Base-by-base conservation (phyloP, 2,329 filamentous ascomycete genomes). In the Fusarium buharicum region DNA sequence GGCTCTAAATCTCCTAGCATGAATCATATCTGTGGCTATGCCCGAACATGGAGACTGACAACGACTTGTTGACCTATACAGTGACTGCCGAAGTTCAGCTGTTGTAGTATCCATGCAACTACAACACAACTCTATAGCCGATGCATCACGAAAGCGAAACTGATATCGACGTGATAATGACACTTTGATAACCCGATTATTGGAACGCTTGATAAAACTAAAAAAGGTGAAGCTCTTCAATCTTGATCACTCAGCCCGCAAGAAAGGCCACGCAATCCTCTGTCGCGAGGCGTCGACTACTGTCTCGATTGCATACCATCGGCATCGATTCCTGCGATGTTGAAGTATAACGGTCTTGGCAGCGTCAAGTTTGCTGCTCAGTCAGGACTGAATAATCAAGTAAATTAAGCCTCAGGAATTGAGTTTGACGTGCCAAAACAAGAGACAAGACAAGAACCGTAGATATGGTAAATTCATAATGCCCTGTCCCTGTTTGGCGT, bases 211-310 rank as follows among this genome's bases (percentile, higher is more conserved):
- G n/a, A n/a, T n/a, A n/a, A n/a, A n/a, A n/a, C n/a, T n/a, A n/a
- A 7, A 39, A 17, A 22, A 24, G 4, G 12, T 17, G 28, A 22
- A 30, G 24, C 36, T n/a, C 34, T 38, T 30, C n/a, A n/a, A n/a
- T n/a, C n/a, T n/a, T n/a, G 33, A 59, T 46, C 18, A 13, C 13
- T 18, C 17, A 13, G 18, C 13, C 36, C 18, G 49, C 16, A 43
- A 28, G 27, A 28, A 59, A 53, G 62, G 62, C 62, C 62, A 30
- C 62, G 62, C 62, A 65, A 65, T 59, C 62, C 48, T 53, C 41
- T 33, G 39, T 37, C 30, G 37, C 20, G 52, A 66, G 61, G 56
- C 56, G 62, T 54, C 28, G 17, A 49, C 34, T 51, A 8, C 36
- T 13, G 28, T 4, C 28, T 11, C 12, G 28, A 30, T 30, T 51